Conservation (phyloP, 495 filamentous ascomycete species). For the Annulohypoxylon moriforme region DNA sequence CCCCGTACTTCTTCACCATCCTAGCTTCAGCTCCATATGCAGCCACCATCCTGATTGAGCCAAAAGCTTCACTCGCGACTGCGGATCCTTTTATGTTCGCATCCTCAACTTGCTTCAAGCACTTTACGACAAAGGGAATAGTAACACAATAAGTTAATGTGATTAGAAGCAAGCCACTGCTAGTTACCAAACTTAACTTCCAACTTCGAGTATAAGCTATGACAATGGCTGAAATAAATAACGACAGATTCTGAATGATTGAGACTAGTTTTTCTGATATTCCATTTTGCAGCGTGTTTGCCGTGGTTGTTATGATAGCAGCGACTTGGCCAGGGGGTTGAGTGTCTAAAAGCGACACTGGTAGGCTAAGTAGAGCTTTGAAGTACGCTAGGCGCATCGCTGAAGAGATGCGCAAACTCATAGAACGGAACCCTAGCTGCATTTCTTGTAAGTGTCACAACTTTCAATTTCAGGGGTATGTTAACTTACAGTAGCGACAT, state of each 20-base stretch:
- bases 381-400: conserved; percentile 65
- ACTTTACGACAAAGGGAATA: conserved; percentile 68
- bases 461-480: background rate
- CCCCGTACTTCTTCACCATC: conserved; percentile 63
- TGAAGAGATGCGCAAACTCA: conserved; percentile 66
- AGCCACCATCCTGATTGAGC: conserved; percentile 68
- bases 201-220: conserved; percentile 68
- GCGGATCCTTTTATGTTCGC: conserved; percentile 70
- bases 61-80: conserved; percentile 68
- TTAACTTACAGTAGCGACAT: conserved; percentile 64
- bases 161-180: conserved; percentile 67
- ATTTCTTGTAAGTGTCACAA: background rate
- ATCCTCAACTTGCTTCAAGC: conserved; percentile 64
- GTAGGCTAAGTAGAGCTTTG: conserved; percentile 62
- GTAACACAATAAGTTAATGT: conserved; percentile 65
- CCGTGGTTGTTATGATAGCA: conserved; percentile 70
- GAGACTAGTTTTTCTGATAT: conserved; percentile 71
- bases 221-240: conserved; percentile 62
- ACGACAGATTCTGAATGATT: conserved; percentile 64
- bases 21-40: conserved; percentile 71
- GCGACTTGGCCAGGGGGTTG: conserved; percentile 65
- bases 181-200: conserved; percentile 67
- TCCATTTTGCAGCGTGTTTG: conserved; percentile 73
- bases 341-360: conserved; percentile 65
- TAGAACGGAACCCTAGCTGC: conserved; percentile 66